phyloP scores from a whole-genome alignment of 1,284 basidiomycete species.

The Polyporus tsugae region DNA sequence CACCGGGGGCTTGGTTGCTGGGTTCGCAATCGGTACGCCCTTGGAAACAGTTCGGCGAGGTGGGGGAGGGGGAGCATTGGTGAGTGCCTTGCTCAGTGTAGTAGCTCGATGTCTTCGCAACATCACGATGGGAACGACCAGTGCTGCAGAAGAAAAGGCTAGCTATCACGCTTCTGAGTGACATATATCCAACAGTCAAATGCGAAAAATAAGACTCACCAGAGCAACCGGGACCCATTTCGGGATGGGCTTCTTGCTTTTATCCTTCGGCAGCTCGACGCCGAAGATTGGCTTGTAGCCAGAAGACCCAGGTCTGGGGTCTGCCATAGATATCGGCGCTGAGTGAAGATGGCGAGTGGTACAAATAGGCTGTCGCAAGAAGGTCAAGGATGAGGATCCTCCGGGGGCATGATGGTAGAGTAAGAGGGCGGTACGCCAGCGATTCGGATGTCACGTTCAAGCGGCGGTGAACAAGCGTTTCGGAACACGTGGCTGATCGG shows the following conservation, averaged over 20 bases:
- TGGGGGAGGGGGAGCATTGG: constrained; percentile 39
- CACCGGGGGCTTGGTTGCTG: constrained; percentile 19
- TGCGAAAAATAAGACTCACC: constrained; percentile 25
- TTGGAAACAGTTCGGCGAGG: constrained; percentile 34
- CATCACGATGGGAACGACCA: constrained; percentile 46
- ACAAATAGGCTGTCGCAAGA: neutral
- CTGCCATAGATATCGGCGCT: constrained; percentile 4
- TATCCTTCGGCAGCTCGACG: constrained; percentile 13
- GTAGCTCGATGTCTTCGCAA: constrained; percentile 44
- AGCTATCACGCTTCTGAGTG: constrained; percentile 37
- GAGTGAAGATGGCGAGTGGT: neutral
- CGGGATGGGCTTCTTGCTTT: constrained; percentile 32
- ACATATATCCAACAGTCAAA: neutral
- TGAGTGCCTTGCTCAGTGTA: constrained; percentile 29
- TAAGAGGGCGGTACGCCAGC: neutral
- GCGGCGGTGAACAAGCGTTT: neutral
- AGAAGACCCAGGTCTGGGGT: constrained; percentile 6
- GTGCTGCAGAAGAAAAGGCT: constrained; percentile 46
- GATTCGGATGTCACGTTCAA: neutral
- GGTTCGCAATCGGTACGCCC: constrained; percentile 22
- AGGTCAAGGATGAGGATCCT: neutral
- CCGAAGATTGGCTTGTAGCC: constrained; percentile 28
- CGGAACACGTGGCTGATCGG: neutral
- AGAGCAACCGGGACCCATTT: constrained; percentile 40
- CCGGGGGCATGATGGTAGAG: neutral